Percentiles rank a stretch among this genome's conserved stretches.
These are phyloP conservation scores for Tetrahymena thermophila DNA, from an alignment of 73 alveolate species.

Conservation along the genomic window DNA sequence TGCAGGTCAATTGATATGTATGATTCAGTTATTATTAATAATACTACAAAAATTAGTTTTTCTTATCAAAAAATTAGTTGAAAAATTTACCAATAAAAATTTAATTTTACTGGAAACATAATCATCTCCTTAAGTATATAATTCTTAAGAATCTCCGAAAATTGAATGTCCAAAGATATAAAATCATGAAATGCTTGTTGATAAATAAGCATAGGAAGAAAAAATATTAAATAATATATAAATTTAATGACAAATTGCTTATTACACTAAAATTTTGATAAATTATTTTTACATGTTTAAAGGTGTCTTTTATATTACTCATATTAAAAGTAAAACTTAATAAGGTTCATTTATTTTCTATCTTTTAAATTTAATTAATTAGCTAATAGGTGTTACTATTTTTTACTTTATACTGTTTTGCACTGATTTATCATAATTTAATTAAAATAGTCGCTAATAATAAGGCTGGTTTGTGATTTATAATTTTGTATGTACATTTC, in stretches of 20 bases:
- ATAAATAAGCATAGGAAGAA: neutral
- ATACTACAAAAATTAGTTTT: neutral
- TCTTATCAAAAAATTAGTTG: neutral
- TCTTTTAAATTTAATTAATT: too few species aligned
- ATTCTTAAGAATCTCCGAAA: neutral
- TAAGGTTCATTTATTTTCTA: too few species aligned
- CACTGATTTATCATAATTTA: too few species aligned
- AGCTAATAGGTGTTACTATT: too few species aligned
- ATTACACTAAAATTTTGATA: too few species aligned
- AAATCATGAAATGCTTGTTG: neutral
- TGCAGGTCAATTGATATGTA: neutral
- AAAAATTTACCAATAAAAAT: neutral
- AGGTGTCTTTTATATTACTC: neutral
- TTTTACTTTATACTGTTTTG: too few species aligned
- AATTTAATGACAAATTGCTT: neutral
- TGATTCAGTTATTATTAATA: too few species aligned
- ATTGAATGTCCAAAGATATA: neutral
- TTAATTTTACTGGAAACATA: neutral
- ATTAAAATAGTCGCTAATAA: too few species aligned
- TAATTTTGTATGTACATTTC: too few species aligned
- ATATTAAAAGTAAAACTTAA: too few species aligned
- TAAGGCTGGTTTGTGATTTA: too few species aligned
- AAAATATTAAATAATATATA: too few species aligned
- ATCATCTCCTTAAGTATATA: neutral
- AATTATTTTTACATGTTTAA: neutral